Conservation (phyloP, 495 filamentous ascomycete species). For the Talaromyces proteolyticus region DNA sequence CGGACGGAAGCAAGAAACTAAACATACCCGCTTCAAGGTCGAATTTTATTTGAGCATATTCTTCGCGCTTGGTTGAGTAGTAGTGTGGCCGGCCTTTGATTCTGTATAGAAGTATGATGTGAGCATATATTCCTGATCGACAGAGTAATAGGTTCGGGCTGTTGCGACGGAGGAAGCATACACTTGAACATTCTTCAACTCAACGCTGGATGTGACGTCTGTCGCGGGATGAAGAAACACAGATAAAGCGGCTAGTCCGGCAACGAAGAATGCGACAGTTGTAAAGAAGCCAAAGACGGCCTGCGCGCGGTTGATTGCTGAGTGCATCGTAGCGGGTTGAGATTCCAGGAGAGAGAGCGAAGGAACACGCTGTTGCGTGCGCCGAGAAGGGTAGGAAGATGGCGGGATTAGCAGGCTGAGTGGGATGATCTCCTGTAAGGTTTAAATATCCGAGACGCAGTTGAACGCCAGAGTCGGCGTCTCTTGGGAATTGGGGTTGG, state of each 20-base stretch:
- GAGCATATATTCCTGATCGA: background rate
- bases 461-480: background rate
- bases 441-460: background rate
- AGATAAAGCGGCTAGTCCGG: constrained; percentile 69
- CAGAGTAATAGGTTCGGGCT: too few species aligned
- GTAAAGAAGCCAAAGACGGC: constrained; percentile 98
- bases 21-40: constrained; percentile 67
- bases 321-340: constrained; percentile 62
- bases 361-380: background rate
- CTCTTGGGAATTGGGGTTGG: too few species aligned
- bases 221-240: constrained; percentile 65
- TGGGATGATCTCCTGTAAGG: too few species aligned
- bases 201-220: constrained; percentile 55
- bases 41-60: constrained; percentile 92
- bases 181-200: constrained; percentile 79
- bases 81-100: constrained; percentile 88
- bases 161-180: constrained; percentile 30
- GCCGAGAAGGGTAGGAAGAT: background rate
- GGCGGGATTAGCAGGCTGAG: background rate
- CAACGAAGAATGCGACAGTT: constrained; percentile 80
- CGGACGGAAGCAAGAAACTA: background rate
- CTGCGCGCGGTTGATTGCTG: constrained; percentile 73
- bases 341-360: background rate
- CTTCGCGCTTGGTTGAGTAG: constrained; percentile 85
- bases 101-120: constrained; percentile 32